Conservation (phyloP, 2,329 filamentous ascomycete genomes). For the Arthrocladium fulminans region DNA sequence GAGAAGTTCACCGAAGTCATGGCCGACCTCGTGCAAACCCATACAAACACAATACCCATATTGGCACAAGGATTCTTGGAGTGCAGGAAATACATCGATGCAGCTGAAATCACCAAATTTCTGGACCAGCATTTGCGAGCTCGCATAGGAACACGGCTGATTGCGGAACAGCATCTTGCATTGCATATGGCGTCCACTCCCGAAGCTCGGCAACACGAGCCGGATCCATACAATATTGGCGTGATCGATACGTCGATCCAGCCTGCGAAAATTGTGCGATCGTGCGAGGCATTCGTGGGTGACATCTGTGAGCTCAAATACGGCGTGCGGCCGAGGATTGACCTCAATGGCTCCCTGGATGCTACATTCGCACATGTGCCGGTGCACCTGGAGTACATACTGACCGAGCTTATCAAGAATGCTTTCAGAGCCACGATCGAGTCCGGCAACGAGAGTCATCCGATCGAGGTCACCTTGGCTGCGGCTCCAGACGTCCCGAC, state of each 20-base stretch:
- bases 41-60: constrained; percentile 87
- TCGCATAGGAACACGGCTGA: constrained; percentile 83
- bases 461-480: constrained; percentile 86
- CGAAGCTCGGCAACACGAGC: constrained; percentile 46
- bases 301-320: constrained; percentile 97
- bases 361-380: constrained; percentile 91
- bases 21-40: constrained; percentile 88
- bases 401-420: constrained; percentile 94
- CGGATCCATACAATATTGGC: constrained; percentile 64
- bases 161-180: constrained; percentile 94
- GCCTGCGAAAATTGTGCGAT: constrained; percentile 70
- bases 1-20: constrained; percentile 86
- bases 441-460: constrained; percentile 65
- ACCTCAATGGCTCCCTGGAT: constrained; percentile 74
- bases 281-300: constrained; percentile 80
- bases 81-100: constrained; percentile 78
- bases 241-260: constrained; percentile 87
- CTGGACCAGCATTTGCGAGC: constrained; percentile 89
- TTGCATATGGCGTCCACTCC: constrained; percentile 69
- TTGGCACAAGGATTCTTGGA: constrained; percentile 89
- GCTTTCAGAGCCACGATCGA: constrained; percentile 91
- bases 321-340: constrained; percentile 69
- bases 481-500: constrained; percentile 48
- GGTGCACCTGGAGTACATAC: constrained; percentile 93
- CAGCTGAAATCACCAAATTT: constrained; percentile 76